Evolutionary conservation across 768 basidiomycete genomes (phyloP).

Genomic region (Phlebiopsis flavidoalba): DNA sequence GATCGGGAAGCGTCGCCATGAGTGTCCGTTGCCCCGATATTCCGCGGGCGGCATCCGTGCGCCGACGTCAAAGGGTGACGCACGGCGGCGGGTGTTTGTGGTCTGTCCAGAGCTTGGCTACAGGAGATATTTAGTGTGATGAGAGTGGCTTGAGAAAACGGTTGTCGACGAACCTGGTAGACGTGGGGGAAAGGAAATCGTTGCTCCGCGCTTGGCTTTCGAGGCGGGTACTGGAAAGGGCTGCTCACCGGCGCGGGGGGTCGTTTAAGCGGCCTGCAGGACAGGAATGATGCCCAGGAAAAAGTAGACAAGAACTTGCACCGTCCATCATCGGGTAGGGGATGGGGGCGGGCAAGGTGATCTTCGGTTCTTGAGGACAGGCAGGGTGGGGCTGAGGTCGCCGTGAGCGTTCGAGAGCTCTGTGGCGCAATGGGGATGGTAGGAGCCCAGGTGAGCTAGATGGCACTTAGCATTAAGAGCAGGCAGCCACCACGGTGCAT

Average conservation of each 20-base stretch:
- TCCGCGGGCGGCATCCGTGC: conserved; percentile 3
- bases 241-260: not conserved
- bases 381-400: not conserved
- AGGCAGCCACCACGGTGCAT: conserved; percentile 4
- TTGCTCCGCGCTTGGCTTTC: conserved; percentile 2
- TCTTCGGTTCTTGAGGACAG: not conserved
- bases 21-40: conserved; percentile 13
- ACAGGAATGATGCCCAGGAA: not conserved
- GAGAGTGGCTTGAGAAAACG: not conserved
- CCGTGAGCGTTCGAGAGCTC: not conserved
- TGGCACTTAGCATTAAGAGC: conserved; percentile 4
- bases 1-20: conserved; percentile 13
- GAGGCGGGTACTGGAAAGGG: not conserved
- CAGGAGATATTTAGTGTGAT: too few relatives aligned
- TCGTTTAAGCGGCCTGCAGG: not conserved
- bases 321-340: not conserved
- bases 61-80: not conserved
- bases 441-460: not conserved
- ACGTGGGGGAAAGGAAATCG: not conserved
- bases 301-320: not conserved
- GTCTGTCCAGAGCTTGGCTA: not conserved
- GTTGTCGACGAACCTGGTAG: not conserved
- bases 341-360: not conserved
- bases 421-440: conserved; percentile 1
- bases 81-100: not conserved